A percentile compares a stretch with the other conserved stretches of the same genome.
phyloP scores from a whole-genome alignment of 371 early-diverging fungal genomes.

The Mucor saturninus region DNA sequence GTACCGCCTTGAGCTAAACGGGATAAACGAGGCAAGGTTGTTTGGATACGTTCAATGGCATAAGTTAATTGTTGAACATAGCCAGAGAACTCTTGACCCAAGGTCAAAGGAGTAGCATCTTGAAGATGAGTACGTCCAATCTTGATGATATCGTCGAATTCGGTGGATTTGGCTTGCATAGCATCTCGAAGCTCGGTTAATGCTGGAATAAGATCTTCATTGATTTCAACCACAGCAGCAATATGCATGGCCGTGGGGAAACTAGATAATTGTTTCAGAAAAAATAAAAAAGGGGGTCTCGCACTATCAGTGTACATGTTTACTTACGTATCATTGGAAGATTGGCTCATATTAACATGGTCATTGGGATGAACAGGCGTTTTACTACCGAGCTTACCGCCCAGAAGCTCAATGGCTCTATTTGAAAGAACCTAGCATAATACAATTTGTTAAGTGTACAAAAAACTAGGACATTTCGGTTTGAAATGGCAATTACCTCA shows the following conservation, averaged over 20 bases:
- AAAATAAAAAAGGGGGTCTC: too few relatives aligned
- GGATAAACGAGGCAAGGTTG: conserved; percentile 69
- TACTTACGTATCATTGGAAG: conserved; percentile 82
- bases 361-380: conserved; percentile 90
- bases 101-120: conserved; percentile 87
- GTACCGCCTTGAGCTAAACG: conserved; percentile 89
- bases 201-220: conserved; percentile 73
- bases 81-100: conserved; percentile 91
- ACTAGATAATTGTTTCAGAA: conserved; percentile 16
- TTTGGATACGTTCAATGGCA: conserved; percentile 77
- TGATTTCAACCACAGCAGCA: conserved; percentile 77
- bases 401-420: conserved; percentile 87
- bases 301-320: neutral
- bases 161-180: conserved; percentile 63
- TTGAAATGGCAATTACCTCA: conserved; percentile 43
- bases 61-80: conserved; percentile 81
- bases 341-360: conserved; percentile 90
- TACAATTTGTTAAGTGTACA: neutral
- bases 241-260: conserved; percentile 95
- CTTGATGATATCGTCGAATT: conserved; percentile 82
- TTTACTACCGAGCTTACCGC: conserved; percentile 82
- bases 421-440: conserved; percentile 74
- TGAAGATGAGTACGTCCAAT: conserved; percentile 89
- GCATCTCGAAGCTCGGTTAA: conserved; percentile 70
- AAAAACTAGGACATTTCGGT: neutral